These are phyloP conservation scores for Aspergillus sp. DNA, from an alignment of 2,329 filamentous ascomycete species.

Conservation along the genomic window DNA sequence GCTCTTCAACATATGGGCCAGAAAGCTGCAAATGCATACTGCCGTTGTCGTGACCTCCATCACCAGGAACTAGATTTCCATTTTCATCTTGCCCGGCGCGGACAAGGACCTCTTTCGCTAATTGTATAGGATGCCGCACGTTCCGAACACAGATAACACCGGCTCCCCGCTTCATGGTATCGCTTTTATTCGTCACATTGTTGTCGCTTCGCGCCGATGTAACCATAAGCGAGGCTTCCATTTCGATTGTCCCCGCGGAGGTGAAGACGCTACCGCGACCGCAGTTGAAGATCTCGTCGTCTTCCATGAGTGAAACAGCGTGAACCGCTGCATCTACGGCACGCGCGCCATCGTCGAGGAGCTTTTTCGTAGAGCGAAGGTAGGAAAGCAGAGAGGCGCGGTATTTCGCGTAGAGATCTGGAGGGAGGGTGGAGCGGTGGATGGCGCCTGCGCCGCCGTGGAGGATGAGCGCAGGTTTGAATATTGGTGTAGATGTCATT, in stretches of 20 bases:
- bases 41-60: slow-evolving; percentile 33
- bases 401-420: slow-evolving; percentile 59
- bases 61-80: slow-evolving; percentile 49
- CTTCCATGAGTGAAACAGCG: slow-evolving; percentile 74
- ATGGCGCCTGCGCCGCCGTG: slow-evolving; percentile 75
- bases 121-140: slow-evolving; percentile 76
- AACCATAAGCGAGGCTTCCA: slow-evolving; percentile 87
- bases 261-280: slow-evolving; percentile 86
- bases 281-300: slow-evolving; percentile 80
- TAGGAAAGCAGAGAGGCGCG: slow-evolving; percentile 62
- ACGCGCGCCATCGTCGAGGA: slow-evolving; percentile 47
- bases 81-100: slow-evolving; percentile 54
- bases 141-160: slow-evolving; percentile 71
- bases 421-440: slow-evolving; percentile 58
- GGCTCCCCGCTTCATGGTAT: slow-evolving; percentile 71
- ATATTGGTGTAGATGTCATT: slow-evolving; percentile 17
- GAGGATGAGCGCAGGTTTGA: slow-evolving; percentile 63
- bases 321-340: slow-evolving; percentile 74
- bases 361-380: slow-evolving; percentile 49
- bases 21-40: slow-evolving; percentile 65
- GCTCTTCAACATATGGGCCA: slow-evolving; percentile 65
- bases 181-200: neutral
- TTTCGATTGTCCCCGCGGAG: slow-evolving; percentile 75
- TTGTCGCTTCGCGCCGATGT: slow-evolving; percentile 41
- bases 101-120: slow-evolving; percentile 71